Evolutionary conservation across 2,329 filamentous ascomycete species (phyloP), one percentile per base, ranked within the genome.

Genomic region (Scedosporium minutisporum): DNA sequence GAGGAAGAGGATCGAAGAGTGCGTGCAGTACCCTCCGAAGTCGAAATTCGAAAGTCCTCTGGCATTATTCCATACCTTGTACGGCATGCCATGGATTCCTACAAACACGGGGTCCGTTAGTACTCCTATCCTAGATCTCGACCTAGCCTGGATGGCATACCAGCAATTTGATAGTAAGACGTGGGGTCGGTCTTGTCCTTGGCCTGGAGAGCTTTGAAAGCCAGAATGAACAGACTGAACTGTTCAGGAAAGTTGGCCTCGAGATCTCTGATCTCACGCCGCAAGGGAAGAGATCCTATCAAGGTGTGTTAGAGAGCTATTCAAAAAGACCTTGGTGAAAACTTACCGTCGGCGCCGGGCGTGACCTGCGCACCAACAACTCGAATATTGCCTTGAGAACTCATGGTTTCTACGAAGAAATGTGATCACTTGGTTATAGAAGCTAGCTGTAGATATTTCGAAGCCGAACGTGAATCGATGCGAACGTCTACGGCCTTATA

Each of bases 51-150:
- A 33, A 38, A 62, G 42, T 69, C 68, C 71, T 62, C 71, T 66
- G 1, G 77, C 81, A 21, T 74, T 79, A 38, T 78, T 81, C 81
- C 82, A 86, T 10, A 79, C 71, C 51, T 75, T 67, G 66, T 81
- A 83, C 1, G 91, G 91, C 65, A 88, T 86, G 18, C 91, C 91
- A 72, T 96, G 91, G 67, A 96, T 90, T 16, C 88, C 89, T 91
- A 33, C 16, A 33, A 33, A 38, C 5, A 10, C 46, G 64, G 6
- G 16, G 16, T n/a, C 3, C 44, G 6, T 58, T 16, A 63, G 16
- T 21, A 21, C 21, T 7, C 7, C 3, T 16, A 29, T 25, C 16
- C 10, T 23, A 58, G 14, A 23, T 21, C n/a, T 6, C 18, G 2
- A 25, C 6, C 9, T 9, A 9, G 10, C 10, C n/a, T 16, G n/a